Evolutionary conservation across 176 grass and related monocot species (phyloP).

Genomic region (Raddia distichophylla): DNA sequence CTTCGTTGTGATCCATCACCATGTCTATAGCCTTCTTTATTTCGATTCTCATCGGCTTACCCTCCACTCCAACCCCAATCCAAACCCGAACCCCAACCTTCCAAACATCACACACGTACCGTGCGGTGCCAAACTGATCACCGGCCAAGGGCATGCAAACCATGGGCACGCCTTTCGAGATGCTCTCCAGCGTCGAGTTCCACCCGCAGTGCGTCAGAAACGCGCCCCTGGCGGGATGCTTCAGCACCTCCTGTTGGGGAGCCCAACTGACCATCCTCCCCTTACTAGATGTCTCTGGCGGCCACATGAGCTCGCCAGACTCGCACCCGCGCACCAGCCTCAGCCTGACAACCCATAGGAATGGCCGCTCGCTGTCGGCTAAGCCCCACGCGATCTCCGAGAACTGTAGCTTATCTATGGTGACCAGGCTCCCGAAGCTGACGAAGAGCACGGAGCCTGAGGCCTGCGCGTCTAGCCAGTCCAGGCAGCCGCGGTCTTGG

Average conservation of each 20-base stretch:
- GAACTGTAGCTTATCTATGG: neutral
- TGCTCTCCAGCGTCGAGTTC: slow-evolving; percentile 46
- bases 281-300: neutral
- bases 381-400: neutral
- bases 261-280: slow-evolving; percentile 32
- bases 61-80: no score
- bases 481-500: slow-evolving; percentile 30
- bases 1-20: no score
- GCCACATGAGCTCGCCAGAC: neutral
- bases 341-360: slow-evolving; percentile 41
- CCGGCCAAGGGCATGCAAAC: slow-evolving; percentile 4
- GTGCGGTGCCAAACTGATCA: slow-evolving; percentile 9
- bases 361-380: neutral
- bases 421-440: neutral
- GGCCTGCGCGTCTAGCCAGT: neutral
- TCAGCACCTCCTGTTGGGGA: slow-evolving; percentile 35
- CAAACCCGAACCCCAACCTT: no score
- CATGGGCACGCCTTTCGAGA: slow-evolving; percentile 30
- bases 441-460: neutral
- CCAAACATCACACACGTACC: slow-evolving; percentile 10
- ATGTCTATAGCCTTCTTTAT: no score
- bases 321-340: neutral
- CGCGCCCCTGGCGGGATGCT: neutral
- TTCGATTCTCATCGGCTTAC: no score
- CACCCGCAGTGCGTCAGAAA: slow-evolving; percentile 55